Conservation (phyloP, 768 basidiomycete genomes). For the Lyophyllum shimeji region DNA sequence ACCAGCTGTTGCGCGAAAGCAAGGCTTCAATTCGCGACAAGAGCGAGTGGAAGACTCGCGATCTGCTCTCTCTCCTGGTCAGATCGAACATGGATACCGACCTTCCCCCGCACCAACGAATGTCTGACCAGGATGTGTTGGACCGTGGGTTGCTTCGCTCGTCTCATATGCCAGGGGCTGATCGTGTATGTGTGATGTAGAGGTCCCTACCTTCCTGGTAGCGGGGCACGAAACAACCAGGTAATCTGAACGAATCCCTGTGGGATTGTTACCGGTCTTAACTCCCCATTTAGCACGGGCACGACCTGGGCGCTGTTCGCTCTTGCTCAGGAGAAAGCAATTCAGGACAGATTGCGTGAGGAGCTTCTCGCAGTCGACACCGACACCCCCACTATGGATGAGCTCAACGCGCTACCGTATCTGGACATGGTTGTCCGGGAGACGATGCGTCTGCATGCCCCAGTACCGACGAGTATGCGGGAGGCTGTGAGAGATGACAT, state of each 20-base stretch:
- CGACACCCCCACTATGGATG: constrained; percentile 67
- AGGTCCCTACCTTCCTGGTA: constrained; percentile 49
- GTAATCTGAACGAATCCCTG: no score
- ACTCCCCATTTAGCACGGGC: no score
- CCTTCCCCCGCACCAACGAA: constrained; percentile 17
- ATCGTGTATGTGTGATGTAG: constrained; percentile 19
- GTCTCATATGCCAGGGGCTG: background rate
- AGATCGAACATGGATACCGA: constrained; percentile 56
- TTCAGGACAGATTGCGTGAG: constrained; percentile 56
- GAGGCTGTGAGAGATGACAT: constrained; percentile 52
- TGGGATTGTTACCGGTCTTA: no score
- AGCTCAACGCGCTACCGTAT: constrained; percentile 63
- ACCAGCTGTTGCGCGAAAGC: constrained; percentile 39
- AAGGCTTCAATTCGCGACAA: constrained; percentile 29
- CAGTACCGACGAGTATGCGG: constrained; percentile 43
- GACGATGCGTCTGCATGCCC: constrained; percentile 54
- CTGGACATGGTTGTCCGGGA: constrained; percentile 69
- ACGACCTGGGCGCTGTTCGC: constrained; percentile 62
- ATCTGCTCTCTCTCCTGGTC: constrained; percentile 46
- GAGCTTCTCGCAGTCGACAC: constrained; percentile 54
- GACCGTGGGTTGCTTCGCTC: constrained; percentile 8
- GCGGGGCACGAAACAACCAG: constrained; percentile 51
- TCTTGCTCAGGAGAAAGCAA: constrained; percentile 43
- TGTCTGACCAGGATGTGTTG: constrained; percentile 20
- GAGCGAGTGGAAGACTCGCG: constrained; percentile 32